Base-by-base conservation (phyloP, 495 filamentous ascomycete species). In the Amphirosellinia nigrospora region DNA sequence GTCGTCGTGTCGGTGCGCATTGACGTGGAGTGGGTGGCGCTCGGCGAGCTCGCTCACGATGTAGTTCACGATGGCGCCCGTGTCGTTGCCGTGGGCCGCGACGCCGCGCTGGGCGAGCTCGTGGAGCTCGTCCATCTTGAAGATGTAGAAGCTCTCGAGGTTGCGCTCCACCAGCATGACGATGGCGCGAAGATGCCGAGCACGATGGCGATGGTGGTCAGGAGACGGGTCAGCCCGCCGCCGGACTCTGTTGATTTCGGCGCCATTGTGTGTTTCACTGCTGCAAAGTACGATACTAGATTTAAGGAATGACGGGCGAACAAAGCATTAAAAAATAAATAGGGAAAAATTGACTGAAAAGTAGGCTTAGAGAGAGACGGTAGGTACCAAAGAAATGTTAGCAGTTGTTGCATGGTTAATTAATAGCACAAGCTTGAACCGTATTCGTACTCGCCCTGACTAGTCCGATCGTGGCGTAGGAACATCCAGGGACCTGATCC, bases 81-180 rank as follows among this genome's bases (percentile, higher is more conserved):
- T 94, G 81, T 94, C 88, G 72, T 92, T 90, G 70, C 90, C 91
- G 75, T 93, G 86, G 16, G 83, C 79, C n/a, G 74, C 80, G 72
- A 96, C 89, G 30, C 87, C 88, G 69, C 87, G 84, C 78, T 87
- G 79, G 21, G 90, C 86, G 16, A 95, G 83, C 55, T 90, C 88
- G 72, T 92, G 86, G 71, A 96, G 84, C 64, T 94, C 85, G 45
- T 81, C 82, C 3, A 86, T 85, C 41, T 88, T 78, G 80, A 96
- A 94, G 80, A 94, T 87, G 85, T 93, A 95, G 85, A 93, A 92
- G 64, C 80, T 85, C 61, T 92, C 86, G 32, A 94, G 85, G 74
- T 89, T 87, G 62, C 88, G 83, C 75, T 94, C 89, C 66, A 94
- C 74, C 72, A 85, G 83, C 82, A 85, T 88, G 78, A 86, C 85